Base-by-base conservation (phyloP, 768 basidiomycete genomes). In the Epithele typhae region DNA sequence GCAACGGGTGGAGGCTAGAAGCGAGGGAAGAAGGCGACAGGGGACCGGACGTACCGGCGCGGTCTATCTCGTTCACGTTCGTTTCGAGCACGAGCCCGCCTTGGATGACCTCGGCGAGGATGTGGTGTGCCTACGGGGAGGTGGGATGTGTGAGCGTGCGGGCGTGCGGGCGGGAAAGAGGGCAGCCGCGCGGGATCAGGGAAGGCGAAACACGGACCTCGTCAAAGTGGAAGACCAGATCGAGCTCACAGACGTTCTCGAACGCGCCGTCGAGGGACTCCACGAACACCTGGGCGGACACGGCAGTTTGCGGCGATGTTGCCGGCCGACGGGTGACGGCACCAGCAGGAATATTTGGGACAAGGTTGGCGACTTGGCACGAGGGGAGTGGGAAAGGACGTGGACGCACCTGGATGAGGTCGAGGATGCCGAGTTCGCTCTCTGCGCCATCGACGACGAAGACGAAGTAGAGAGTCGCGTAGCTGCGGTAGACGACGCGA, bases 171-270 rank as follows among this genome's bases (percentile, higher is more conserved):
- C 14, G 27, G 27, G 27, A 14, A 7, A 30, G 8, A 30, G 27
- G 27, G 27, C 27, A 30, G 37, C 30, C 81, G 42, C 27, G 27
- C 27, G 27, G 27, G 14, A 30, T 14, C 8, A 30, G 27, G 27
- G 27, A 14, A 30, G 27, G 8, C 6, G 35, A 36, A 9, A 40
- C 25, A 54, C 76, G 25, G 55, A 91, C 94, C 76, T 98, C 93
- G 64, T 98, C 96, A 59, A 97, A 99, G 64, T 97, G 94, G 65
- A 98, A 99, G 41, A 99, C 94, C 11, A 99, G 76, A 65, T 99
- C 96, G 37, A 99, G 73, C 65, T 99, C 96, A 67, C 96, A 98
- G 0, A 99, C 96, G 59, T 97, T 98, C 72, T 96, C 92, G 62
- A 98, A 99, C 14, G 92, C 84, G 30, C 92, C 76, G 66, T 99